Base-by-base conservation (phyloP, 179 eudicot species). In the Heliamphora pulchella region DNA sequence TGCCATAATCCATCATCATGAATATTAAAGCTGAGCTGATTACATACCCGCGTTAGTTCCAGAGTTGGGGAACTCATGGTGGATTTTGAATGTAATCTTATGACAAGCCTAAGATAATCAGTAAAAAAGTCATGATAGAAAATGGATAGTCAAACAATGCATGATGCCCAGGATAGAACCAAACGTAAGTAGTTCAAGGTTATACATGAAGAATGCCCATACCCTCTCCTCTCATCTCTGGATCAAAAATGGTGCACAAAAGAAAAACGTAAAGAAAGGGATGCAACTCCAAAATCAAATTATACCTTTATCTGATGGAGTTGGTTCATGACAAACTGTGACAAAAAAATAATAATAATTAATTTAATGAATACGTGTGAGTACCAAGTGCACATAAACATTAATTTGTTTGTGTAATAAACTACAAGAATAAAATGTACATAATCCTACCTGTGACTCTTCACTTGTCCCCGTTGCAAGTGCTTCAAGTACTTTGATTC, bases 401-500 rank as follows among this genome's bases (percentile, higher is more conserved):
- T 72, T 59, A 59, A n/a, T 8, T 59, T 44, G 54, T 61, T 18
- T 2, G 8, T 44, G 41, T 61, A 7, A 18, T 17, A 9, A 58
- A 75, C 65, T 3, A 74, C 41, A 31, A 74, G 43, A 20, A 39
- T 2, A 8, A 47, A 17, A 53, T 5, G 15, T 62, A 8, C 10
- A 4, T 15, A 20, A 65, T 39, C 48, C 20, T 86, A 92, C 99
- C 97, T 89, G 89, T 62, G 91, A 85, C 89, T 94, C 98, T 82
- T 91, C 93, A 84, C 86, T 86, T 54, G 94, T 88, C 80, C 93
- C 97, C 71, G 86, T 87, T 82, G 99, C 94, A 80, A 94, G 97
- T 81, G 96, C 92, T 87, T 96, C 99, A 75, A 96, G 92, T 72
- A 91, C 97, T 84, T 85, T 87, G 73, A 96, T 92, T 84, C 99